A percentile compares a stretch with the other conserved stretches of the same genome.
phyloP scores from a whole-genome alignment of 1,139 yeast species.

The Candida smagusa region DNA sequence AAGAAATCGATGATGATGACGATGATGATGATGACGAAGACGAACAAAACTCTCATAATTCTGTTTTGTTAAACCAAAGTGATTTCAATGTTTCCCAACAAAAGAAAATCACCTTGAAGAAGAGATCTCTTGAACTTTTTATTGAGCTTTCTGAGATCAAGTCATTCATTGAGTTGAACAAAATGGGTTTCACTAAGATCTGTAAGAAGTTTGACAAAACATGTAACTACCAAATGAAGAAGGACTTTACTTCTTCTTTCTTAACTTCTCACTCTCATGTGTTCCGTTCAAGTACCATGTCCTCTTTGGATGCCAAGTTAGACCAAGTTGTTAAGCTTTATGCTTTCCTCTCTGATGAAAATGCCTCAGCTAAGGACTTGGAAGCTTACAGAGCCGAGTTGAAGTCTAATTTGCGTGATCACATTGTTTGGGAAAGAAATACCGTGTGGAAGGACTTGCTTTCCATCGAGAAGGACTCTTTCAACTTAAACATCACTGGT shows the following conservation, averaged over 20 bases:
- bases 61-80: conserved; percentile 42
- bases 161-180: conserved; percentile 77
- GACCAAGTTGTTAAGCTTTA: conserved; percentile 50
- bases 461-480: conserved; percentile 69
- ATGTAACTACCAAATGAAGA: conserved; percentile 57
- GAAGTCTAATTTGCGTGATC: conserved; percentile 77
- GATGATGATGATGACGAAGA: conserved; percentile 45
- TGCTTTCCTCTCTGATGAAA: conserved; percentile 33
- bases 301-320: conserved; percentile 44
- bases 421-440: conserved; percentile 93
- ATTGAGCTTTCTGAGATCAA: conserved; percentile 80
- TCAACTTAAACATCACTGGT: conserved; percentile 31
- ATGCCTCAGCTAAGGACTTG: conserved; percentile 30
- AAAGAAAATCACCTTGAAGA: conserved; percentile 62
- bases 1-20: conserved; percentile 33
- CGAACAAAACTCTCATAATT: conserved; percentile 27
- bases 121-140: conserved; percentile 62
- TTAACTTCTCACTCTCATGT: conserved; percentile 41
- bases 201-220: conserved; percentile 89
- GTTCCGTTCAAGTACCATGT: conserved; percentile 45
- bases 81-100: conserved; percentile 51
- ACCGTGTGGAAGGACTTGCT: conserved; percentile 98
- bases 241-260: conserved; percentile 47
- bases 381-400: conserved; percentile 64
- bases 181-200: conserved; percentile 85